Evolutionary conservation across 2,329 filamentous ascomycete genomes (phyloP).

Genomic region (Penicillium sp.): DNA sequence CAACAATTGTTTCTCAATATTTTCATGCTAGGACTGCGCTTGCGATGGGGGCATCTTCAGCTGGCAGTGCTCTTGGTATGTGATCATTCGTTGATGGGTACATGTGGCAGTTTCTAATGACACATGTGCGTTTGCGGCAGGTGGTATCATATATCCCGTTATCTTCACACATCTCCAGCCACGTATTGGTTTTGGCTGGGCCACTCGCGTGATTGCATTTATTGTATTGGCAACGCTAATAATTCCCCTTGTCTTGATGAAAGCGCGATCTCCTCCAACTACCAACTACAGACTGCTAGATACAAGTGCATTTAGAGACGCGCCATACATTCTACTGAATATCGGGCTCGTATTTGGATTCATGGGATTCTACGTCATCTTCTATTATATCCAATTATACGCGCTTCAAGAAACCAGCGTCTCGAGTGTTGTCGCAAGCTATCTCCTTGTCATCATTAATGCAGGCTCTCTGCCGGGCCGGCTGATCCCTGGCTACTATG

Average conservation of each 20-base stretch:
- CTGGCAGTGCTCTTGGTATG: slow-evolving; percentile 29
- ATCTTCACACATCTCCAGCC: slow-evolving; percentile 57
- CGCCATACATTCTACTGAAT: slow-evolving; percentile 37
- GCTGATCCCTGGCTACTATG: slow-evolving; percentile 3
- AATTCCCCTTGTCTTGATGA: slow-evolving; percentile 50
- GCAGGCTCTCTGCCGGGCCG: slow-evolving; percentile 1
- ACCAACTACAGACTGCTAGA: slow-evolving; percentile 34
- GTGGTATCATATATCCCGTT: slow-evolving; percentile 60
- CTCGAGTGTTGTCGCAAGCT: not conserved
- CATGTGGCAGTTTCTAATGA: not conserved
- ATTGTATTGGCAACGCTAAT: slow-evolving; percentile 57
- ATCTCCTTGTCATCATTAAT: slow-evolving; percentile 7
- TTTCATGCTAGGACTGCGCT: slow-evolving; percentile 26
- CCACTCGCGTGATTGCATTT: slow-evolving; percentile 55
- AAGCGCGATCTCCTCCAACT: slow-evolving; percentile 29
- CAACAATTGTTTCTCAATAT: slow-evolving; percentile 25
- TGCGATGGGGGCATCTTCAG: slow-evolving; percentile 26
- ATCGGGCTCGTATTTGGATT: slow-evolving; percentile 39
- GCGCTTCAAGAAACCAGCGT: not conserved
- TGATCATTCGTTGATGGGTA: not conserved
- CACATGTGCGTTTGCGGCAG: slow-evolving; percentile 20
- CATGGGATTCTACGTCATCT: slow-evolving; percentile 47
- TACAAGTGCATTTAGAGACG: slow-evolving; percentile 34
- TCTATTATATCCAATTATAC: slow-evolving; percentile 28
- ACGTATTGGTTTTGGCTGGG: slow-evolving; percentile 53